Conservation (phyloP, 2,329 filamentous ascomycete genomes). For the Daldinia sp. region DNA sequence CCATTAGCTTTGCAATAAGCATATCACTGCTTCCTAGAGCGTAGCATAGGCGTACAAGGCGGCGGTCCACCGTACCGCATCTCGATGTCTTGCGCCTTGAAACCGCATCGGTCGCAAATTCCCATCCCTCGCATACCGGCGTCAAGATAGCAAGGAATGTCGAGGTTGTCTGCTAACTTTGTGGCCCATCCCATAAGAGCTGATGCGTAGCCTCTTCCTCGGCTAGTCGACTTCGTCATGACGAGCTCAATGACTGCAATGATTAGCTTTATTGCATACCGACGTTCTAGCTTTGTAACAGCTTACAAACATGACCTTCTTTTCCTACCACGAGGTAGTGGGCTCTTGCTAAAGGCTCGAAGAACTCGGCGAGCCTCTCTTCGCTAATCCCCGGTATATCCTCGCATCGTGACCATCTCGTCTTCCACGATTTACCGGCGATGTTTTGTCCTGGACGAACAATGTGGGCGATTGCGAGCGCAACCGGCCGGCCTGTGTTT, state of each 20-base stretch:
- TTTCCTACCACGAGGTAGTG: conserved; percentile 45
- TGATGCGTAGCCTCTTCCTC: conserved; percentile 44
- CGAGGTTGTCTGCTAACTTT: conserved; percentile 43
- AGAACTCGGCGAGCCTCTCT: conserved; percentile 43
- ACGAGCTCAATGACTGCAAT: conserved; percentile 44
- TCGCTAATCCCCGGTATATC: conserved; percentile 42
- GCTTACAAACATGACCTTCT: conserved; percentile 47
- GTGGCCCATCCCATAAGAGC: conserved; percentile 43
- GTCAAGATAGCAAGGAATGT: conserved; percentile 45
- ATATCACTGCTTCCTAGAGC: conserved; percentile 37
- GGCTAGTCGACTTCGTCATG: conserved; percentile 42
- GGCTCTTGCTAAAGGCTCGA: conserved; percentile 44
- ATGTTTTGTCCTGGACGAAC: conserved; percentile 44
- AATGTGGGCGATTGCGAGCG: conserved; percentile 43
- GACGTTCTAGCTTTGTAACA: neutral
- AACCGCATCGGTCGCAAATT: conserved; percentile 44
- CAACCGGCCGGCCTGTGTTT: conserved; percentile 39
- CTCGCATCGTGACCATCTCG: conserved; percentile 43
- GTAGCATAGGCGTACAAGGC: conserved; percentile 45
- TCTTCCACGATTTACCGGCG: conserved; percentile 44
- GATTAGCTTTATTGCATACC: neutral
- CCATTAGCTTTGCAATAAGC: neutral
- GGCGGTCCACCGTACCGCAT: conserved; percentile 43
- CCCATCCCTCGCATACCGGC: conserved; percentile 44
- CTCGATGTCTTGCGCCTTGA: conserved; percentile 44